Conservation (phyloP, 2,329 filamentous ascomycete genomes). For the Aspergillus candidus region DNA sequence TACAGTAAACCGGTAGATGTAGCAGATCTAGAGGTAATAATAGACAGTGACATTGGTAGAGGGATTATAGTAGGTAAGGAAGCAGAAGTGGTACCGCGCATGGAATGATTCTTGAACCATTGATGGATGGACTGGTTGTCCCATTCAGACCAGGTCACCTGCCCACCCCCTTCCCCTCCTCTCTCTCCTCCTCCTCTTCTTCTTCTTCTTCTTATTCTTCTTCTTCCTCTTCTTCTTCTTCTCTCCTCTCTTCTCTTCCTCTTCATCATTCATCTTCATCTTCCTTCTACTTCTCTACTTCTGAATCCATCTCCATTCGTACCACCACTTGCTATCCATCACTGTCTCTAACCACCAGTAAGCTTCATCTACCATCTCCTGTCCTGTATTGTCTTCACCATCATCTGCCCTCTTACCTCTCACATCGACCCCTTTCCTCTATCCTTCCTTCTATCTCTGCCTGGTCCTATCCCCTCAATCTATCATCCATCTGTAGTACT, state of each 20-base stretch:
- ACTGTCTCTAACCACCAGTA: slow-evolving; percentile 2
- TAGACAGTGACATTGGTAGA: too few relatives aligned
- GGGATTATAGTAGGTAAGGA: too few relatives aligned
- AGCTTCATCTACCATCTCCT: slow-evolving; percentile 2
- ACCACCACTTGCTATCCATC: slow-evolving; percentile 1
- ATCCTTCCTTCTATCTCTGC: slow-evolving; percentile 2
- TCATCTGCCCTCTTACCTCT: not conserved
- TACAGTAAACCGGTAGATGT: too few relatives aligned
- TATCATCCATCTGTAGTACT: slow-evolving; percentile 1
- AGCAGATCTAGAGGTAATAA: too few relatives aligned
- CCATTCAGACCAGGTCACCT: slow-evolving; percentile 25
- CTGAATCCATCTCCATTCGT: slow-evolving; percentile 2
- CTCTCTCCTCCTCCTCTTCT: slow-evolving; percentile 4
- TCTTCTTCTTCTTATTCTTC: slow-evolving; percentile 2
- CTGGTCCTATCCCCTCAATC: slow-evolving; percentile 3
- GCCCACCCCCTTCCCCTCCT: slow-evolving; percentile 17
- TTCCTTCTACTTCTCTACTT: slow-evolving; percentile 5
- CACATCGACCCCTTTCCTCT: not conserved
- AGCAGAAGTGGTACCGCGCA: too few relatives aligned
- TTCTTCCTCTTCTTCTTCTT: slow-evolving; percentile 6
- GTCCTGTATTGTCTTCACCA: not conserved
- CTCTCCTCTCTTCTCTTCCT: slow-evolving; percentile 1
- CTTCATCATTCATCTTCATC: slow-evolving; percentile 5
- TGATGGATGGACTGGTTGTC: slow-evolving; percentile 5
- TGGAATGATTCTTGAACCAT: not conserved